Evolutionary conservation across 305 asterid species (phyloP), one percentile per base, ranked within the genome.

Genomic region (Solanum hybrid): DNA sequence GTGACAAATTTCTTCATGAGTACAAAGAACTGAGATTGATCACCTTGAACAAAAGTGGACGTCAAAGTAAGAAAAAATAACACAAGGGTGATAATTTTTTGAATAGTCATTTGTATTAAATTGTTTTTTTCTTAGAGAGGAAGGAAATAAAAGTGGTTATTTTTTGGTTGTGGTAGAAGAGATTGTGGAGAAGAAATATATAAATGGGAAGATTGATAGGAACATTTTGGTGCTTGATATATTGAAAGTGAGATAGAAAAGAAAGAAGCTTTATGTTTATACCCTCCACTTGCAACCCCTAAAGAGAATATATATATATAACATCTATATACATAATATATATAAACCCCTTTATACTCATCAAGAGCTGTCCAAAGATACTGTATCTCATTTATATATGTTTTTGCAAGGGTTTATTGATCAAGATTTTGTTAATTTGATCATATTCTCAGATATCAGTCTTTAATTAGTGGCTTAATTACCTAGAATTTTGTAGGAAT

Each of bases 211-310:
- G 92, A 89, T 89, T 91, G 94, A 92, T 89, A 87, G 92, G 92
- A 85, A 90, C 34, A 92, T 89, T 88, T 94, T 93, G 94, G 80
- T 90, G 93, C 90, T 82, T 82, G 27, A 82, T 82, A 84, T 91
- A 77, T 32, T 90, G 89, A 87, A 75, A 78, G 90, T 75, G 90
- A 90, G 91, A 92, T 81, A 38, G 90, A 90, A 40, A 91, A 91
- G 91, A 94, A 96, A 95, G 69, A 91, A 89, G 93, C 95, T 95
- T 94, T 93, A 91, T 93, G 93, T 88, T 92, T 92, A 93, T 94
- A 89, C 94, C 88, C 90, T 88, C 94, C 95, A 92, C 95, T 90
- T 88, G 90, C 90, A 91, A 81, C 71, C 37, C 9, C 92, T 88
- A 4, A 78, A 92, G 85, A 73, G 90, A 88, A 94, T 60, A 60